These are phyloP conservation scores for Plantago major DNA, from an alignment of 257 asterid species.

Conservation along the genomic window DNA sequence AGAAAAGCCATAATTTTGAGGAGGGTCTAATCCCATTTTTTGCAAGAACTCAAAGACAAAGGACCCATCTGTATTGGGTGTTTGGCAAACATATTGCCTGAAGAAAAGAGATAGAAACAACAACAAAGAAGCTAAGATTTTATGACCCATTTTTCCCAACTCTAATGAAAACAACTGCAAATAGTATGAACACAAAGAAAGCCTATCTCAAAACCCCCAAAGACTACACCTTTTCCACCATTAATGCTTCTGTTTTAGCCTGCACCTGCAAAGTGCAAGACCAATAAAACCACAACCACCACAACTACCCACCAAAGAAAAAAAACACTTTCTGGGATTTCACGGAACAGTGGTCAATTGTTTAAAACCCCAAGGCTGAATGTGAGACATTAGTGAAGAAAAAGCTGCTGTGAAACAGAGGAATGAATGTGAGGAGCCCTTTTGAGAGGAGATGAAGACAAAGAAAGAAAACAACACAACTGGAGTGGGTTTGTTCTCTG, in stretches of 20 bases:
- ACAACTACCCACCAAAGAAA: constrained; percentile 22
- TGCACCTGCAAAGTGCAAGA: constrained; percentile 14
- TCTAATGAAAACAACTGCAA: constrained; percentile 7
- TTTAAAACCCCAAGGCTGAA: constrained; percentile 14
- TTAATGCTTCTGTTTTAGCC: constrained; percentile 24
- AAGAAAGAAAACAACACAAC: constrained; percentile 34
- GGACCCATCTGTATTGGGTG: constrained; percentile 67
- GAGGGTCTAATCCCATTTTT: constrained; percentile 50
- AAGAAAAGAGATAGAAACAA: constrained; percentile 41
- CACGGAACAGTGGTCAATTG: constrained; percentile 9
- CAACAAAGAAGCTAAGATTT: constrained; percentile 39
- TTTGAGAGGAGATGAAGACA: constrained; percentile 30
- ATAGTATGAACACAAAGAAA: neutral
- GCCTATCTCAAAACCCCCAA: constrained; percentile 10
- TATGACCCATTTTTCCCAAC: constrained; percentile 50
- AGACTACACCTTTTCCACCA: constrained; percentile 25
- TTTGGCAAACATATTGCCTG: constrained; percentile 49
- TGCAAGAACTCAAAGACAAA: constrained; percentile 59
- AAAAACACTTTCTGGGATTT: neutral
- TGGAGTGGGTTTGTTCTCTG: constrained; percentile 26
- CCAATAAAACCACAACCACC: constrained; percentile 40
- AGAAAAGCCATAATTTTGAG: constrained; percentile 37
- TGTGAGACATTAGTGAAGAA: neutral
- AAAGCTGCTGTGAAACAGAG: constrained; percentile 15
- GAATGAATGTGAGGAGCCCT: constrained; percentile 27